Conservation (phyloP, 148 eudicot genomes). For the Camellia granthamiana region DNA sequence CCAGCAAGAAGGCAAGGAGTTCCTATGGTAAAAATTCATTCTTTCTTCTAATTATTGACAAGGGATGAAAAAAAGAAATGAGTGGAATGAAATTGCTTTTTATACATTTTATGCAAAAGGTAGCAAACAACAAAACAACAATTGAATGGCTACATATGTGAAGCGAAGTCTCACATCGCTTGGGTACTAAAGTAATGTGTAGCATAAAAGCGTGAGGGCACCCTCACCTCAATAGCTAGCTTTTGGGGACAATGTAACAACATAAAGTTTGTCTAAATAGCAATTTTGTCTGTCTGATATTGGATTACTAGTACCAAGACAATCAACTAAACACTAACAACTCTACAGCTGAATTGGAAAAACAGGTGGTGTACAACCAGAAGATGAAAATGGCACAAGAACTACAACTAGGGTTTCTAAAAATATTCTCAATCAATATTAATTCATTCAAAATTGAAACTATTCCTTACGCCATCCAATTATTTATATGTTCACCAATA, state of each 20-base stretch:
- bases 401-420: too few species aligned
- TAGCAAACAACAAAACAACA: not conserved
- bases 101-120: not conserved
- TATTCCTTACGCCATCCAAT: too few species aligned
- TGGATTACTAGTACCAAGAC: not conserved
- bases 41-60: not conserved
- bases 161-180: too few species aligned
- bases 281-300: not conserved
- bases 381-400: too few species aligned
- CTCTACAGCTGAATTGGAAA: not conserved
- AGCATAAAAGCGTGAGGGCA: too few species aligned
- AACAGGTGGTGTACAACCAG: too few species aligned
- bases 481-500: too few species aligned
- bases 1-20: constrained; percentile 91
- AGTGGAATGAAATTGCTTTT: not conserved
- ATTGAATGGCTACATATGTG: not conserved
- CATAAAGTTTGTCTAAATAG: not conserved
- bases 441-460: too few species aligned
- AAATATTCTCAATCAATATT: too few species aligned
- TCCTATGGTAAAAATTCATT: constrained; percentile 43
- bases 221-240: too few species aligned
- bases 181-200: too few species aligned
- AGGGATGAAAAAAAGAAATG: not conserved
- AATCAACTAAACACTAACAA: constrained; percentile 3
- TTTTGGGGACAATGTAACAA: not conserved